Evolutionary conservation across 495 filamentous ascomycete genomes (phyloP), one percentile per base, ranked within the genome.

Genomic region (Podospora conica): DNA sequence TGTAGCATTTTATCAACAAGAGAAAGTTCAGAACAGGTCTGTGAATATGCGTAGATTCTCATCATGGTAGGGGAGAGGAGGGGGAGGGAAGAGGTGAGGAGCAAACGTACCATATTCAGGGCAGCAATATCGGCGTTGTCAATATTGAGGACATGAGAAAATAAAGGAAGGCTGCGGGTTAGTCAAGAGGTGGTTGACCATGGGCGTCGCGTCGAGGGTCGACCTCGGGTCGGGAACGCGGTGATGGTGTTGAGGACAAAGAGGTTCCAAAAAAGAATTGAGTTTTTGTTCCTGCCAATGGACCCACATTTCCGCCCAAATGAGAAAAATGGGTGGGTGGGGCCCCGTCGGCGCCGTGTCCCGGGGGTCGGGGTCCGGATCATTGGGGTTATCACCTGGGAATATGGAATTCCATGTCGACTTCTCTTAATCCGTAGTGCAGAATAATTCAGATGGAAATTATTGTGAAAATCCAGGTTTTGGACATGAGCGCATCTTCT

Each of bases 21-120:
- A 67, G 66, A 55, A 56, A 15, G 27, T 82, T 85, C 81, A 82
- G 82, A 85, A 84, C 82, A 85, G 82, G 82, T 84, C 82, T 85
- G 82, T 83, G 78, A 83, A 69, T 62, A 66, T 79, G 77, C 76
- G 76, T 78, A 69, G 59, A 65, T 24, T 79, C 75, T 83, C 80
- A 83, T 83, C 81, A 83, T 75, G 53, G 40, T 69, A 60, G 64
- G 55, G 40, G 24, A n/a, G 18, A 59, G 20, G 11, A 40, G 3
- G 40, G 20, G 40, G 18, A 22, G 48, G 21, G 25, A 64, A 27
- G 25, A 64, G 61, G 25, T 15, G 24, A 12, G 9, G 8, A n/a
- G 28, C 40, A 33, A 63, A 63, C 60, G 29, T 53, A 68, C 61
- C n/a, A 61, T 40, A 18, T 61, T 31, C 7, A 12, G 11, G 55